Conservation (phyloP, 129 eudicot species). For the Chrysanthemum lavandulifolium region DNA sequence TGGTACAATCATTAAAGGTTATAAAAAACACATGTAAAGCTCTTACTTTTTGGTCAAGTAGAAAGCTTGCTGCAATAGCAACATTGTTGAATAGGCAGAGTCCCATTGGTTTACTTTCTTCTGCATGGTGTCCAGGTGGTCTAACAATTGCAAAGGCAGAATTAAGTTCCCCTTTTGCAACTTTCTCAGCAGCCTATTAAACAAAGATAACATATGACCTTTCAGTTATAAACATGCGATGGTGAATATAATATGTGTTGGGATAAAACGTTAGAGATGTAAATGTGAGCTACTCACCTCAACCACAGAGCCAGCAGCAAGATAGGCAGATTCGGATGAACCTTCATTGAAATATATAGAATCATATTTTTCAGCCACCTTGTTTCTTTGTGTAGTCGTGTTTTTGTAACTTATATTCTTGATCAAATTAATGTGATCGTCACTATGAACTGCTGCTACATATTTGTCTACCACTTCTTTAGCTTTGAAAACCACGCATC, state of each 20-base stretch:
- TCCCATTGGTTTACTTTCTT: conserved; percentile 82
- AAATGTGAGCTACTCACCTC: conserved; percentile 46
- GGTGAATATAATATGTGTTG: not conserved
- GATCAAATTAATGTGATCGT: conserved; percentile 61
- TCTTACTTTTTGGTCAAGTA: conserved; percentile 84
- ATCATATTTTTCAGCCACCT: conserved; percentile 56
- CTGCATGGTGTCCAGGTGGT: conserved; percentile 99
- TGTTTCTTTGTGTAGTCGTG: conserved; percentile 40
- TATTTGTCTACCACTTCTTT: conserved; percentile 65
- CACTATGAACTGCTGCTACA: conserved; percentile 76
- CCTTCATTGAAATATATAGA: conserved; percentile 88
- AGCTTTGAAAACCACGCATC: conserved; percentile 77
- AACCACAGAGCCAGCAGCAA: conserved; percentile 92
- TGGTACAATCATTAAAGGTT: conserved; percentile 6
- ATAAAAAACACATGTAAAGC: conserved; percentile 8
- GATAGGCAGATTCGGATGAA: conserved; percentile 91
- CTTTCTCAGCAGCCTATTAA: conserved; percentile 75
- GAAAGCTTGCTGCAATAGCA: conserved; percentile 77
- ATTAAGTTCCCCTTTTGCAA: conserved; percentile 82
- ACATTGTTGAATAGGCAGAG: conserved; percentile 87
- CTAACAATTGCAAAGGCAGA: conserved; percentile 96
- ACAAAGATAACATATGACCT: conserved; percentile 11
- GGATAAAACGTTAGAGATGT: not conserved
- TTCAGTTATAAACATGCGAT: not conserved
- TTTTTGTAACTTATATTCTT: conserved; percentile 65